Conservation (phyloP, 140 eudicot genomes). For the Stevia rebaudiana region DNA sequence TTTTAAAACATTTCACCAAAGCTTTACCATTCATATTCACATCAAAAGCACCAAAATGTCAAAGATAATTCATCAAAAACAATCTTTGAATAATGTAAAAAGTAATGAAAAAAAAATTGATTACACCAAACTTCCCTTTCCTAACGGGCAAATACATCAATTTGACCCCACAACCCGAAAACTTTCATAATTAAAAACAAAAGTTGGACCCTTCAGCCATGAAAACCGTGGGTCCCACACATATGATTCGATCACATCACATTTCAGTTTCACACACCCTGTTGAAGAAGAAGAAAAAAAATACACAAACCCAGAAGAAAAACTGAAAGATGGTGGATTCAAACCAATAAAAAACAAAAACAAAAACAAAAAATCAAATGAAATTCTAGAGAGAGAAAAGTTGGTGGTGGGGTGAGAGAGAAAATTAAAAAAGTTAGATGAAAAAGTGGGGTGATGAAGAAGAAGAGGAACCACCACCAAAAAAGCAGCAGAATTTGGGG, state of each 20-base stretch:
- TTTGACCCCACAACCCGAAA: constrained; percentile 24
- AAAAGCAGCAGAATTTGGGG: constrained; percentile 58
- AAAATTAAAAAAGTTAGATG: constrained; percentile 15
- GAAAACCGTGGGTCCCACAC: constrained; percentile 27
- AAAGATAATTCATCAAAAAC: constrained; percentile 19
- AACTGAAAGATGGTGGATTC: background rate
- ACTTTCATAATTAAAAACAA: constrained; percentile 20
- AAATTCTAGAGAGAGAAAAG: constrained; percentile 32
- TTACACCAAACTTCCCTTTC: constrained; percentile 17
- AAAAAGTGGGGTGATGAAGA: constrained; percentile 44
- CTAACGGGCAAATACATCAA: constrained; percentile 9
- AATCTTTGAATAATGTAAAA: background rate
- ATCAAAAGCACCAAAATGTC: constrained; percentile 10
- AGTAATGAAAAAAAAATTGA: constrained; percentile 6
- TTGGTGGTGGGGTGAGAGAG: constrained; percentile 31
- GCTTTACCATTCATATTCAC: no score
- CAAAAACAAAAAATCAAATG: constrained; percentile 4
- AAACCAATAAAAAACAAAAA: constrained; percentile 14
- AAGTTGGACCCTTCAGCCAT: constrained; percentile 20
- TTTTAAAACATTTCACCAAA: no score
- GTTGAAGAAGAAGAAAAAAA: constrained; percentile 8
- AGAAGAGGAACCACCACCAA: constrained; percentile 40
- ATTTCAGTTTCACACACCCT: constrained; percentile 10
- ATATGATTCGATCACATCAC: constrained; percentile 26
- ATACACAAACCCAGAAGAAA: constrained; percentile 15